These are phyloP conservation scores for Arthromyces matolae DNA, from an alignment of 768 basidiomycete genomes.

Conservation along the genomic window DNA sequence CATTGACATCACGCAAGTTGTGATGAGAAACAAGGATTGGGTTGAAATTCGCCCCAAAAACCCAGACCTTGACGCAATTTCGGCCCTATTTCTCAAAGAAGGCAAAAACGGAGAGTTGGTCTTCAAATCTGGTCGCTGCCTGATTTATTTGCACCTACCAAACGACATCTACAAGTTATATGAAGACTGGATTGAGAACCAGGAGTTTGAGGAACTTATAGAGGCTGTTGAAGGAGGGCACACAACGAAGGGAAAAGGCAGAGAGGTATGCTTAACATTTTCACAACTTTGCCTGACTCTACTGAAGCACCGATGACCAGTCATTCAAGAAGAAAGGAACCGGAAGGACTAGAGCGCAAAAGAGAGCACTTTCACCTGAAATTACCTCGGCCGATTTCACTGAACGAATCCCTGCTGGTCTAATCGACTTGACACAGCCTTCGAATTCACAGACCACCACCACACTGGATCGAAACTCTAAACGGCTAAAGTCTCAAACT, in stretches of 20 bases:
- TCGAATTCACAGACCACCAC: not conserved
- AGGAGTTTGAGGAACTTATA: not conserved
- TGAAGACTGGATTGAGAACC: not conserved
- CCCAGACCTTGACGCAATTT: constrained; percentile 5
- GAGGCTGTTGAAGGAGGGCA: not conserved
- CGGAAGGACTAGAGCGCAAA: constrained; percentile 18
- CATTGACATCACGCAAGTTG: constrained; percentile 1
- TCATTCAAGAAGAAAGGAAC: constrained; percentile 33
- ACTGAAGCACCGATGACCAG: constrained; percentile 33
- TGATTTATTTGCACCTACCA: constrained; percentile 9
- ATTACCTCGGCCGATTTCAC: constrained; percentile 30
- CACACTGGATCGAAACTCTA: not conserved
- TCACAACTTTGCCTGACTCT: constrained; percentile 29
- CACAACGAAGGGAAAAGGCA: not conserved
- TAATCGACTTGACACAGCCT: not conserved
- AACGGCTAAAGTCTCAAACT: not conserved
- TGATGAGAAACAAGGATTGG: constrained; percentile 7
- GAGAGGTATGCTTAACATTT: not conserved
- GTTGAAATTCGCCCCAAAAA: not conserved
- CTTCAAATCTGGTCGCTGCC: constrained; percentile 4
- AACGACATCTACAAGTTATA: constrained; percentile 2
- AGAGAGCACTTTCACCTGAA: constrained; percentile 26
- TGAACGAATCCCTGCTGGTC: constrained; percentile 22
- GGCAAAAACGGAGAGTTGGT: not conserved
- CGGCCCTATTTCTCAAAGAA: constrained; percentile 4